phyloP scores from a whole-genome alignment of 371 early-diverging fungal genomes.

The Lichtheimia ramosa region DNA sequence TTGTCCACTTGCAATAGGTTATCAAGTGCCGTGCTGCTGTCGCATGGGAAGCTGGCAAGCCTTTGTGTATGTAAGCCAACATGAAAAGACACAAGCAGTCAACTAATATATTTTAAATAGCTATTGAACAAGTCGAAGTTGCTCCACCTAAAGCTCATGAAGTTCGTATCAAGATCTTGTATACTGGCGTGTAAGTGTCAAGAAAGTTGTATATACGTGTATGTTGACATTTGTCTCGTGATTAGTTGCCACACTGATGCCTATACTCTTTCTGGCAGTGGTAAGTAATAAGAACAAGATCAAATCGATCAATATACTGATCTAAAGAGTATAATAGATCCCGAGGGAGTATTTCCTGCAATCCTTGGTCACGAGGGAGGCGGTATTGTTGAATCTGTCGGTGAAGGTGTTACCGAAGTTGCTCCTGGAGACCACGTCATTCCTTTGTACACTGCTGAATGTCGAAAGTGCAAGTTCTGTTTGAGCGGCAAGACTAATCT shows the following conservation, averaged over 20 bases:
- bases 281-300: constrained; percentile 29
- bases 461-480: constrained; percentile 95
- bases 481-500: constrained; percentile 94
- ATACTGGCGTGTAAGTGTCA: constrained; percentile 79
- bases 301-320: neutral
- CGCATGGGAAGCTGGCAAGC: constrained; percentile 92
- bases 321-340: constrained; percentile 53
- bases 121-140: constrained; percentile 89
- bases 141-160: constrained; percentile 94
- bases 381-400: constrained; percentile 94
- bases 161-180: constrained; percentile 90
- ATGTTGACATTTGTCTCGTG: neutral
- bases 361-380: constrained; percentile 97
- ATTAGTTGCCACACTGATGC: constrained; percentile 89
- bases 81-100: neutral
- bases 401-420: constrained; percentile 93
- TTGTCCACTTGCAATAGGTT: constrained; percentile 29
- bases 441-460: constrained; percentile 93
- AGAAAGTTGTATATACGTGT: neutral
- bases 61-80: constrained; percentile 65
- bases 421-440: constrained; percentile 93
- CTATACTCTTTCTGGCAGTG: constrained; percentile 89
- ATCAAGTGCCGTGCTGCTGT: constrained; percentile 96
- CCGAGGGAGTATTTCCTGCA: constrained; percentile 89
- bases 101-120: constrained; percentile 32